These are phyloP conservation scores for Gelatoporia subvermispora DNA, from an alignment of 768 basidiomycete species.

Conservation along the genomic window DNA sequence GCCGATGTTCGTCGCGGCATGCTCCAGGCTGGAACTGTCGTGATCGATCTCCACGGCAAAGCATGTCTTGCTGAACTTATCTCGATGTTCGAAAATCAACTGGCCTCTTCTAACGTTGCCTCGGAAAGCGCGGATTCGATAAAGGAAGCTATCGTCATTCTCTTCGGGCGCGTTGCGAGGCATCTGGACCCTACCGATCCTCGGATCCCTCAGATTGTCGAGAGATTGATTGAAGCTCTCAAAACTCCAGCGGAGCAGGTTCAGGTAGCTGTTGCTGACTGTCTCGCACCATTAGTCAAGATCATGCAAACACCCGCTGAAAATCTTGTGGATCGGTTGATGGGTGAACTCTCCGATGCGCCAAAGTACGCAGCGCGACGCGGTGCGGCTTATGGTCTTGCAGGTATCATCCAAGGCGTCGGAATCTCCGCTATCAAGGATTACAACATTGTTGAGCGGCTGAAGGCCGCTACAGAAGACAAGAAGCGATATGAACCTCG, in stretches of 20 bases:
- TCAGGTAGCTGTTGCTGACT: constrained; percentile 94
- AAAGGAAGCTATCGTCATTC: constrained; percentile 91
- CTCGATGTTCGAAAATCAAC: constrained; percentile 73
- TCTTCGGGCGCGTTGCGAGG: constrained; percentile 88
- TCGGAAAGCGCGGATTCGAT: constrained; percentile 81
- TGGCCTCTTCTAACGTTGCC: constrained; percentile 42
- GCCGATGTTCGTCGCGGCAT: constrained; percentile 81
- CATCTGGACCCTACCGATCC: constrained; percentile 76
- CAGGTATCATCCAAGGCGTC: constrained; percentile 88
- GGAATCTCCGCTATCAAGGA: constrained; percentile 85
- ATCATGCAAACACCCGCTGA: constrained; percentile 57
- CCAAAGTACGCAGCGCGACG: constrained; percentile 89
- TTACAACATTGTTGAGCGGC: constrained; percentile 67
- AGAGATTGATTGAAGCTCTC: constrained; percentile 81
- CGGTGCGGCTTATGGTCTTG: constrained; percentile 96
- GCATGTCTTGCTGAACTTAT: constrained; percentile 70
- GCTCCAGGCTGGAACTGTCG: constrained; percentile 75
- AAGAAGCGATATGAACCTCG: constrained; percentile 84
- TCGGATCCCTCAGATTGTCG: constrained; percentile 77
- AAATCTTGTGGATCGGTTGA: constrained; percentile 67
- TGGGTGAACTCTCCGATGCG: constrained; percentile 71
- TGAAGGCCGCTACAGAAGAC: constrained; percentile 77
- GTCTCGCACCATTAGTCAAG: constrained; percentile 81
- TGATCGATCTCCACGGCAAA: constrained; percentile 83
- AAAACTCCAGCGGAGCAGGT: constrained; percentile 95